These are phyloP conservation scores for Meyerozyma carpophila DNA, from an alignment of 1,139 yeast genomes.

Conservation along the genomic window DNA sequence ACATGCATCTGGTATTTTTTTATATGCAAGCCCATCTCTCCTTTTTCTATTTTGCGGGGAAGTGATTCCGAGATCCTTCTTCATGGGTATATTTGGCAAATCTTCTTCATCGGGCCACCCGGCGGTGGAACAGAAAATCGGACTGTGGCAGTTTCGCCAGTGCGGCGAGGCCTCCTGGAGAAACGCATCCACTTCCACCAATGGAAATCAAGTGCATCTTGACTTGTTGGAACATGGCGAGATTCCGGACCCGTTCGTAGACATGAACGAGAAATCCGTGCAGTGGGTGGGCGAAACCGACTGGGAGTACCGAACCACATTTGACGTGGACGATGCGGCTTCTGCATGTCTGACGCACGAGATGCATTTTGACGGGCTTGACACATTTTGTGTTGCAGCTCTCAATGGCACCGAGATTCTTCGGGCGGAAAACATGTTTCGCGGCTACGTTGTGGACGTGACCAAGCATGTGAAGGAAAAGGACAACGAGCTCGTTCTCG, in stretches of 20 bases:
- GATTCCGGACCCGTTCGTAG: conserved; percentile 40
- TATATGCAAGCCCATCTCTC: neutral
- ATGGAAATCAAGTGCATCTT: conserved; percentile 23
- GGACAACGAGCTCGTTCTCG: conserved; percentile 16
- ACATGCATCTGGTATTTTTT: no score
- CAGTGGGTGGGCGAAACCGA: conserved; percentile 45
- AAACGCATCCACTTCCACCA: neutral
- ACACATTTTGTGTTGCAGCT: conserved; percentile 36
- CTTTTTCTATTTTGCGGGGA: neutral
- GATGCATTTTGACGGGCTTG: conserved; percentile 39
- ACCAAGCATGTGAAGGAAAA: neutral
- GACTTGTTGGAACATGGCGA: conserved; percentile 30
- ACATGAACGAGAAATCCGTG: conserved; percentile 32
- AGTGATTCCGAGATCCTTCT: conserved; percentile 3
- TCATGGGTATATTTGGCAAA: neutral
- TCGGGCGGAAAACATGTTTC: conserved; percentile 35
- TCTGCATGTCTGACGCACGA: conserved; percentile 9
- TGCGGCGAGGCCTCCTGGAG: neutral
- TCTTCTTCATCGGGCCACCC: neutral
- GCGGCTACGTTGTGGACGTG: conserved; percentile 10
- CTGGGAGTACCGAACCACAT: conserved; percentile 32
- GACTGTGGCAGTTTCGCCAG: neutral
- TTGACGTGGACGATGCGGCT: conserved; percentile 4
- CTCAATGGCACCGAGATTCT: conserved; percentile 29
- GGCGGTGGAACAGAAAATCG: neutral